Conservation (phyloP, 2,329 filamentous ascomycete genomes). For the Cytospora chrysosperma region DNA sequence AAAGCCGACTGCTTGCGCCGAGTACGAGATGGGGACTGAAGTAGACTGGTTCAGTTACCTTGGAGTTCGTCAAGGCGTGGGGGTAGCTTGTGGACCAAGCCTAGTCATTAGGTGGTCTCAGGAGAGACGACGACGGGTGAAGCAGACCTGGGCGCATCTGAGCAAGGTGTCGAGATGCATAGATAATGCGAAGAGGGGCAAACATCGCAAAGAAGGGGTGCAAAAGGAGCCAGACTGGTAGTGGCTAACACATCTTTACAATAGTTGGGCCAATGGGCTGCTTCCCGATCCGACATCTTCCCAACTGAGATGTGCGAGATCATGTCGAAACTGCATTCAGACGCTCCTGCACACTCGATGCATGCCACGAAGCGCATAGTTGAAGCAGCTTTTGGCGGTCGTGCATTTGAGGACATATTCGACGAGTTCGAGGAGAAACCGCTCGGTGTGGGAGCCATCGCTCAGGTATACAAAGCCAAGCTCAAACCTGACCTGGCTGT, state of each 20-base stretch:
- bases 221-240: not conserved
- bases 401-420: slow-evolving; percentile 86
- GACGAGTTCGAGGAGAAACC: slow-evolving; percentile 91
- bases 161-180: not conserved
- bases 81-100: not conserved
- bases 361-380: slow-evolving; percentile 77
- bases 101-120: no score
- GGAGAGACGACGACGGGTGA: no score
- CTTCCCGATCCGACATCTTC: slow-evolving; percentile 94
- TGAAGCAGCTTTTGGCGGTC: slow-evolving; percentile 75
- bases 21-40: not conserved
- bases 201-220: not conserved
- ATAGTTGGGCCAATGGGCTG: slow-evolving; percentile 95
- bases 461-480: slow-evolving; percentile 96
- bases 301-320: slow-evolving; percentile 86
- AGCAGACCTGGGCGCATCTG: no score
- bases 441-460: slow-evolving; percentile 91
- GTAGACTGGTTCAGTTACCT: not conserved
- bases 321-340: slow-evolving; percentile 93
- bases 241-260: not conserved
- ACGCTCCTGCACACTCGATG: slow-evolving; percentile 89
- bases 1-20: not conserved
- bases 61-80: not conserved
- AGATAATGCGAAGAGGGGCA: not conserved
- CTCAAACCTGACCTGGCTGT: slow-evolving; percentile 75